phyloP scores from a whole-genome alignment of 2,329 filamentous ascomycete genomes.

The Teratosphaeria pseudoeucalypti region DNA sequence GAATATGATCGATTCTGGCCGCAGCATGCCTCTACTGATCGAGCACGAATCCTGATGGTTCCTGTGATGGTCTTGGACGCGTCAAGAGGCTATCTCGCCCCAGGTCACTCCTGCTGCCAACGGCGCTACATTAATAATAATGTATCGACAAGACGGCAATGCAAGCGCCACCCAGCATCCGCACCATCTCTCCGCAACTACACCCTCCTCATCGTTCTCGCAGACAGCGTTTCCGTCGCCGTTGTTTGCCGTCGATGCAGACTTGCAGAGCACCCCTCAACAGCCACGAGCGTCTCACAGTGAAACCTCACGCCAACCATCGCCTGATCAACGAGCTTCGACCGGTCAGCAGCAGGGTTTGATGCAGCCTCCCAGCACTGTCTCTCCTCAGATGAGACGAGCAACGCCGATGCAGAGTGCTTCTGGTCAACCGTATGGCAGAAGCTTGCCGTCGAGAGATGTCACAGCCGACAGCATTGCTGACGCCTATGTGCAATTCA shows the following conservation, averaged over 20 bases:
- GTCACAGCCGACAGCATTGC: slow-evolving; percentile 64
- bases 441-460: slow-evolving; percentile 51
- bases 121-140: slow-evolving; percentile 4
- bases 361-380: slow-evolving; percentile 14
- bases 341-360: slow-evolving; percentile 7
- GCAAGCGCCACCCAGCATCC: slow-evolving; percentile 15
- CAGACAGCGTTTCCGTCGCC: slow-evolving; percentile 13
- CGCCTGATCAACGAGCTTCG: slow-evolving; percentile 8
- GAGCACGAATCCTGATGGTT: background rate
- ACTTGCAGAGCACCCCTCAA: slow-evolving; percentile 13
- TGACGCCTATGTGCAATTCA: slow-evolving; percentile 72
- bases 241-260: slow-evolving; percentile 17
- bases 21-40: background rate
- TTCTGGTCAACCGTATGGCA: slow-evolving; percentile 32
- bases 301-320: background rate
- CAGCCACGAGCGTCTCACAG: slow-evolving; percentile 8
- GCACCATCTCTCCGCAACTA: slow-evolving; percentile 10
- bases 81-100: background rate
- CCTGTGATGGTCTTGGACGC: background rate
- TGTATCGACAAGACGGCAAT: slow-evolving; percentile 17
- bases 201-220: slow-evolving; percentile 12
- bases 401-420: slow-evolving; percentile 4
- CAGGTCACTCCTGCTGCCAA: background rate
- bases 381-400: slow-evolving; percentile 12
- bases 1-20: background rate